Evolutionary conservation across 2,329 filamentous ascomycete species (phyloP).

Genomic region (Hypoxylon sp.): DNA sequence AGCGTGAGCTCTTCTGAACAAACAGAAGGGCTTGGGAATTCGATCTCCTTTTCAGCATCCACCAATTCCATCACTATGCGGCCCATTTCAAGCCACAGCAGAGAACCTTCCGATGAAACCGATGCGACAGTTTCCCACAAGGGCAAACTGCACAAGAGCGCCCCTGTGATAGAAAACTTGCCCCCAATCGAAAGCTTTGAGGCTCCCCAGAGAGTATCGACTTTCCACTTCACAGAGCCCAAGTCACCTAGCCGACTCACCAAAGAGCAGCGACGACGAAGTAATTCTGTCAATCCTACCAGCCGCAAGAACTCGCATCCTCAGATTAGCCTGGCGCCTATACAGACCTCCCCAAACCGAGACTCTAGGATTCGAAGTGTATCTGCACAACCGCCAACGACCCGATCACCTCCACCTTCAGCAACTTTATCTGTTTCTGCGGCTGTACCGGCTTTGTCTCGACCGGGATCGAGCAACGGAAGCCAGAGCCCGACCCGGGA

Average conservation of each 20-base stretch:
- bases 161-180: constrained; percentile 34
- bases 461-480: constrained; percentile 49
- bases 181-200: constrained; percentile 30
- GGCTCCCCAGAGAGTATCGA: constrained; percentile 34
- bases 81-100: constrained; percentile 23
- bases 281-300: constrained; percentile 41
- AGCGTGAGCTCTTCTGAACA: constrained; percentile 25
- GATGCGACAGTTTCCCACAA: constrained; percentile 13
- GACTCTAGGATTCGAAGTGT: constrained; percentile 56
- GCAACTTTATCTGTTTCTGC: constrained; percentile 47
- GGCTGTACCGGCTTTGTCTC: constrained; percentile 40
- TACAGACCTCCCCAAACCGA: constrained; percentile 42
- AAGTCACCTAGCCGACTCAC: constrained; percentile 41
- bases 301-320: constrained; percentile 26
- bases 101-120: constrained; percentile 29
- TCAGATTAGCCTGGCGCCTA: constrained; percentile 33
- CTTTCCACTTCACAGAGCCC: constrained; percentile 41
- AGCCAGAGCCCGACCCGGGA: constrained; percentile 55
- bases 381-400: constrained; percentile 56
- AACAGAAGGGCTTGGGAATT: constrained; percentile 3
- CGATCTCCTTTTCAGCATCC: constrained; percentile 7
- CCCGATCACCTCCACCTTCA: constrained; percentile 38
- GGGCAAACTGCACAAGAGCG: constrained; percentile 38
- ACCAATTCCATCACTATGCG: constrained; percentile 8
- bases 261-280: constrained; percentile 42